Percentiles rank a stretch among this genome's conserved stretches.
phyloP scores from a whole-genome alignment of 768 basidiomycete species.

The Pisolithus marmoratus region DNA sequence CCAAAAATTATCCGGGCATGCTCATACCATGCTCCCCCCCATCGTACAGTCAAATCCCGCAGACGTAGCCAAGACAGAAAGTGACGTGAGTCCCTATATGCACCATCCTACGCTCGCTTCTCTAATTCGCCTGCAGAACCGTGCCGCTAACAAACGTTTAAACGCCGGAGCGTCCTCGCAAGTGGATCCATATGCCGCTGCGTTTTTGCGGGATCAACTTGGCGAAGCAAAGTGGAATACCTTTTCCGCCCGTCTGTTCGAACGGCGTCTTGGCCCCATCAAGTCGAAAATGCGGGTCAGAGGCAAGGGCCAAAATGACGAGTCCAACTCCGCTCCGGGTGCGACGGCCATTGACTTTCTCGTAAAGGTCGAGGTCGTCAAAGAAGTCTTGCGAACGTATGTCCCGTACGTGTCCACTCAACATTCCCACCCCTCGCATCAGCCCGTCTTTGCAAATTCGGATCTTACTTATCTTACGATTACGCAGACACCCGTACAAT shows the following conservation, averaged over 20 bases:
- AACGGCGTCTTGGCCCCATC: constrained; percentile 37
- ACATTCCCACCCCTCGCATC: constrained; percentile 3
- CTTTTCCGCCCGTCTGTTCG: constrained; percentile 42
- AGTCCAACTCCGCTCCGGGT: constrained; percentile 24
- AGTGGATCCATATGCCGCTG: constrained; percentile 39
- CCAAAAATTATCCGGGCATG: constrained; percentile 17
- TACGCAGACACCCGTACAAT: constrained; percentile 45
- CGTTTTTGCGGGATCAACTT: constrained; percentile 40
- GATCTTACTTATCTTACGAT: constrained; percentile 19
- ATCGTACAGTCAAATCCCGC: constrained; percentile 31
- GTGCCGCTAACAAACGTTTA: constrained; percentile 21
- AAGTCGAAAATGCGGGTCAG: constrained; percentile 32
- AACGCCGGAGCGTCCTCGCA: constrained; percentile 18
- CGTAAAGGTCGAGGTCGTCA: constrained; percentile 48
- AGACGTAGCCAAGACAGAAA: constrained; percentile 18
- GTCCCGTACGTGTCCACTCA: constrained; percentile 37
- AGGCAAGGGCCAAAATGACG: constrained; percentile 24
- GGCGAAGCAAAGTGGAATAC: constrained; percentile 40
- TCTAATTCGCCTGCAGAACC: constrained; percentile 21
- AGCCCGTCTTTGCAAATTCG: constrained; percentile 3
- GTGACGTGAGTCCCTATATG: constrained; percentile 14
- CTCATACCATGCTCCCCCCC: constrained; percentile 28
- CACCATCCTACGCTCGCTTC: background rate
- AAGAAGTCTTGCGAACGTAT: constrained; percentile 41
- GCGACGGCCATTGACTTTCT: constrained; percentile 47